Evolutionary conservation across 1,284 basidiomycete genomes (phyloP).

Genomic region (Porodaedalea pini): DNA sequence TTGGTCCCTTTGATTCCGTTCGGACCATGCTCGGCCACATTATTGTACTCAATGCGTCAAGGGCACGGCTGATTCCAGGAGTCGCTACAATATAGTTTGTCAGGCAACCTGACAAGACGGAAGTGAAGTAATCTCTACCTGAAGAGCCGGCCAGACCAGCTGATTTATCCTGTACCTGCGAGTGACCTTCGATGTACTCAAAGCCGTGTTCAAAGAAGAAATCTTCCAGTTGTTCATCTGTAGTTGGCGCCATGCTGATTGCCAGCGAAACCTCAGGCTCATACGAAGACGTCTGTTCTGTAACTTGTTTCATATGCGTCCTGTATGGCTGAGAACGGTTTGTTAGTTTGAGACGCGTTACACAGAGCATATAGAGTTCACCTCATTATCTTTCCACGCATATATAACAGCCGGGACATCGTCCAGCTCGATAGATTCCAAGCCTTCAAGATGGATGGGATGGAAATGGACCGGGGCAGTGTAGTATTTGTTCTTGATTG

Average conservation of each 20-base stretch:
- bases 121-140: slow-evolving; percentile 2
- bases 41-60: slow-evolving; percentile 76
- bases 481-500: slow-evolving; percentile 83
- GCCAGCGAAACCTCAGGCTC: slow-evolving; percentile 71
- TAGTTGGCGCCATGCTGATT: slow-evolving; percentile 35
- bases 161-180: background rate
- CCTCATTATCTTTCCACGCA: slow-evolving; percentile 65
- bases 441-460: slow-evolving; percentile 41
- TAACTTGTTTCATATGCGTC: slow-evolving; percentile 49
- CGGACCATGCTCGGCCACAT: slow-evolving; percentile 79
- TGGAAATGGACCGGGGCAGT: slow-evolving; percentile 72
- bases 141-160: slow-evolving; percentile 2
- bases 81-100: slow-evolving; percentile 35
- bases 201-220: slow-evolving; percentile 67
- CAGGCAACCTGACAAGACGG: slow-evolving; percentile 1
- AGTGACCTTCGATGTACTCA: slow-evolving; percentile 57
- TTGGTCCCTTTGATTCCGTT: slow-evolving; percentile 23
- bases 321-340: slow-evolving; percentile 44
- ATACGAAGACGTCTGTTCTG: slow-evolving; percentile 41
- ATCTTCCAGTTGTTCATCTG: slow-evolving; percentile 52
- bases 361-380: slow-evolving; percentile 32
- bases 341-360: background rate
- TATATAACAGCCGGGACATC: slow-evolving; percentile 68
- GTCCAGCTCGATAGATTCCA: slow-evolving; percentile 35
- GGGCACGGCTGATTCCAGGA: slow-evolving; percentile 59